Base-by-base conservation (phyloP, 306 rosid genomes). In the Urtica urens region DNA sequence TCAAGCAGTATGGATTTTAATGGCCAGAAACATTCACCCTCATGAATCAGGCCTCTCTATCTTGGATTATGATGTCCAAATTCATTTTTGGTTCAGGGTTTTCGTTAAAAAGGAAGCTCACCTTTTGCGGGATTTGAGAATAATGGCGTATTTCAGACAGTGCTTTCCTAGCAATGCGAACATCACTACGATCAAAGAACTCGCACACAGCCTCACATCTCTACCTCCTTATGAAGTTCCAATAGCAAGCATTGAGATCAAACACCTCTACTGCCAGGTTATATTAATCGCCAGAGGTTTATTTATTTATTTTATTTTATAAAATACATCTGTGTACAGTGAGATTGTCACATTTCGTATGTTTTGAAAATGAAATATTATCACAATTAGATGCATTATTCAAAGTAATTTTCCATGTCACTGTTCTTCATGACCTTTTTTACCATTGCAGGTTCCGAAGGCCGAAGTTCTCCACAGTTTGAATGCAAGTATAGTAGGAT, bases 141-240 rank as follows among this genome's bases (percentile, higher is more conserved):
- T 90, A 63, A 75, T 79, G 82, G 90, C 82, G 56, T 90, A 81
- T 78, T 90, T 90, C 68, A 81, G 79, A 58, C 95, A 77, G 74
- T 84, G 94, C 73, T 70, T 90, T 71, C 69, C 77, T 13, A 67
- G 68, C 30, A 69, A 72, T 67, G 25, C 49, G 48, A 65, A 72
- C 73, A 79, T 84, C 73, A 68, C 76, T 65, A 79, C 87, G 0
- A 74, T 84, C 62, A 90, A 81, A 64, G 84, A 81, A 57, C 93
- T 84, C 58, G 97, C 97, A 20, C 74, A 62, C 66, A 82, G 92
- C 49, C 64, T 90, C 72, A 74, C 95, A 33, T 78, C 87, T 42
- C 87, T 70, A 53, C 71, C 78, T 59, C 92, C 97, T 34, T 90
- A 74, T 61, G 87, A 90, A 77, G 92, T 90, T 81, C 87, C 94